A percentile compares a stretch with the other conserved stretches of the same genome.
phyloP scores from a whole-genome alignment of 139 green algal genomes.

The Coccomyxa sp. region DNA sequence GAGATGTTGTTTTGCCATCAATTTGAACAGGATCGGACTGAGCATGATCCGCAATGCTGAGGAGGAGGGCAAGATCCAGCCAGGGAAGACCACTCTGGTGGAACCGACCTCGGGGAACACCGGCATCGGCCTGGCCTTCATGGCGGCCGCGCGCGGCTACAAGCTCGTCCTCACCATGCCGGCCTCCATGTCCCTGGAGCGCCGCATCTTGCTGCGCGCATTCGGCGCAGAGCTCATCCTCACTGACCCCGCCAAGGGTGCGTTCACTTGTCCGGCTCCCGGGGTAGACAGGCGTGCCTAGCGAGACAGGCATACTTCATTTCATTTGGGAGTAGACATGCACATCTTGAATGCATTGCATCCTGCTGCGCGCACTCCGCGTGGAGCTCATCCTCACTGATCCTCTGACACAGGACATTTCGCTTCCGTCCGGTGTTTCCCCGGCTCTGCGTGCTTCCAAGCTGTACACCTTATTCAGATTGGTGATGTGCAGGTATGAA shows the following conservation, averaged over 20 bases:
- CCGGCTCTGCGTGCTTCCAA: too few relatives aligned
- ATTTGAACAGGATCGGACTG: constrained; percentile 73
- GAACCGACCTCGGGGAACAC: constrained; percentile 88
- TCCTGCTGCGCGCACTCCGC: constrained; percentile 86
- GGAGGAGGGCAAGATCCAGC: constrained; percentile 74
- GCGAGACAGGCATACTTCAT: not conserved
- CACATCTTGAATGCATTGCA: constrained; percentile 74
- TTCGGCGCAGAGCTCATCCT: constrained; percentile 89
- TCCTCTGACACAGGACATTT: too few relatives aligned
- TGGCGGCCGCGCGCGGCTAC: constrained; percentile 90
- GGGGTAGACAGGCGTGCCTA: not conserved
- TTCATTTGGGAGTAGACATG: not conserved
- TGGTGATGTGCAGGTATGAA: constrained; percentile 72
- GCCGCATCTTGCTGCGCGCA: constrained; percentile 84
- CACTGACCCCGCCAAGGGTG: constrained; percentile 69
- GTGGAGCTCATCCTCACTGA: constrained; percentile 88
- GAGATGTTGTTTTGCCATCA: too few relatives aligned
- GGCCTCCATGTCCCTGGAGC: constrained; percentile 95
- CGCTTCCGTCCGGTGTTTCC: too few relatives aligned
- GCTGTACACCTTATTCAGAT: too few relatives aligned
- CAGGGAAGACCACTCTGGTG: constrained; percentile 93
- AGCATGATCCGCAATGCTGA: constrained; percentile 93
- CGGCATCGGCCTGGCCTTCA: constrained; percentile 93
- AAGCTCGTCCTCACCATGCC: constrained; percentile 94
- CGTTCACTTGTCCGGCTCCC: constrained; percentile 1